phyloP scores from a whole-genome alignment of 2,329 filamentous ascomycete species.

The Neopestalotiopsis sp. region DNA sequence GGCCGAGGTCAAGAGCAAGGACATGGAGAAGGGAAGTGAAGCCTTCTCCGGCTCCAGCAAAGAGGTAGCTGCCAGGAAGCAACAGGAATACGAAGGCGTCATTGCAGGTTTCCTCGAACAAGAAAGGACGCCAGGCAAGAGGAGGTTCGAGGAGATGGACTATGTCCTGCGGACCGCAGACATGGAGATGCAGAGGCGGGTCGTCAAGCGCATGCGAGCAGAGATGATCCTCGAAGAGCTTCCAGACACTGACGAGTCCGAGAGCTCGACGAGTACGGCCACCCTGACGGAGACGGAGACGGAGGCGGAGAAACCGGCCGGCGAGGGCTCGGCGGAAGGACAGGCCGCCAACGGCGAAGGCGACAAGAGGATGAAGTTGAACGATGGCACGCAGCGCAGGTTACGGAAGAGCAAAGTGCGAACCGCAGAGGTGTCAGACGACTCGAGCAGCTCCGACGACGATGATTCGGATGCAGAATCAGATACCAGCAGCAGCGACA shows the following conservation, averaged over 20 bases:
- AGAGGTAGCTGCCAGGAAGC: conserved; percentile 51
- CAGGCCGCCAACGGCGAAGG: conserved; percentile 25
- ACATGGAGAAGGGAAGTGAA: conserved; percentile 54
- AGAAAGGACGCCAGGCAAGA: conserved; percentile 47
- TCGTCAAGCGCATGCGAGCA: conserved; percentile 67
- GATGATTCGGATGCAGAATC: conserved; percentile 44
- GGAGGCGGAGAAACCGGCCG: not conserved
- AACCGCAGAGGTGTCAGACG: conserved; percentile 49
- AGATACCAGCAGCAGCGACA: conserved; percentile 35
- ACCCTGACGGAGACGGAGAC: conserved; percentile 26
- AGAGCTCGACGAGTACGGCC: conserved; percentile 32
- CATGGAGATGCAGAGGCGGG: conserved; percentile 56
- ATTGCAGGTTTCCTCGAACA: conserved; percentile 51
- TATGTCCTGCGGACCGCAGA: conserved; percentile 56
- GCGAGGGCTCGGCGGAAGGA: not conserved
- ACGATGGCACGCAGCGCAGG: conserved; percentile 48
- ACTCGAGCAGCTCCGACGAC: conserved; percentile 40
- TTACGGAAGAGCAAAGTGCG: conserved; percentile 60
- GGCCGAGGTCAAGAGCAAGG: conserved; percentile 61
- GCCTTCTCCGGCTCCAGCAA: conserved; percentile 56
- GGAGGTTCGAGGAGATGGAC: conserved; percentile 56
- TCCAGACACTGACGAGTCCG: conserved; percentile 51
- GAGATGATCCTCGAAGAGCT: conserved; percentile 62
- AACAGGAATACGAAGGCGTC: conserved; percentile 62
- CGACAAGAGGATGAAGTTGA: conserved; percentile 47